Evolutionary conservation across 352 stramenopile genomes (phyloP).

Genomic region (Phytopythium chamaehyphon): DNA sequence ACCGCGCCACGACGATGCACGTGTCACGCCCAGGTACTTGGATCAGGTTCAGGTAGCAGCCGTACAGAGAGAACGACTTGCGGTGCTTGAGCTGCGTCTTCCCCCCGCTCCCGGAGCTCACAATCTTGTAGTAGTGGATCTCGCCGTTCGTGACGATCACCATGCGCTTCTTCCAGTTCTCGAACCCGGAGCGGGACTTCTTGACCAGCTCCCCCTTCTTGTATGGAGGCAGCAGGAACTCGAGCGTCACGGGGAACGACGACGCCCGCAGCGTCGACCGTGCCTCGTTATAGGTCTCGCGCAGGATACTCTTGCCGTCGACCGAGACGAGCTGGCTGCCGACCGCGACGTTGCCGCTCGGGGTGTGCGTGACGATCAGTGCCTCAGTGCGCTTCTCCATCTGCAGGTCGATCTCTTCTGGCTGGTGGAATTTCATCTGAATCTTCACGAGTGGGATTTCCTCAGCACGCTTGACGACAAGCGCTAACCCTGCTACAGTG

Average conservation of each 20-base stretch:
- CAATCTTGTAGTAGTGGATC: slow-evolving; percentile 83
- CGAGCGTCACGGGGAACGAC: slow-evolving; percentile 56
- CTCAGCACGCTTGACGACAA: slow-evolving; percentile 74
- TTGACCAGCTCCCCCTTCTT: slow-evolving; percentile 81
- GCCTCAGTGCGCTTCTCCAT: slow-evolving; percentile 75
- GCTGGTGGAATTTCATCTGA: slow-evolving; percentile 48
- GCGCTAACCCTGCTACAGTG: slow-evolving; percentile 55
- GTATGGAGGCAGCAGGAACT: slow-evolving; percentile 81
- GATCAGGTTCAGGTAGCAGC: slow-evolving; percentile 82
- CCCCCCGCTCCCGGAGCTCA: slow-evolving; percentile 23
- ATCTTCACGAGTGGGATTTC: slow-evolving; percentile 73
- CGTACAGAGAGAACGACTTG: slow-evolving; percentile 81
- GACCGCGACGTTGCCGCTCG: slow-evolving; percentile 43
- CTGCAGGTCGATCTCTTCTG: slow-evolving; percentile 65
- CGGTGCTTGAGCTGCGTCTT: slow-evolving; percentile 65
- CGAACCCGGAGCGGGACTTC: slow-evolving; percentile 80
- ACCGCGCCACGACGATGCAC: slow-evolving; percentile 82
- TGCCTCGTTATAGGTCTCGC: slow-evolving; percentile 52
- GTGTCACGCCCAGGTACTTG: slow-evolving; percentile 66
- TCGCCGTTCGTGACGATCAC: slow-evolving; percentile 77
- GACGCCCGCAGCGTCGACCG: slow-evolving; percentile 47
- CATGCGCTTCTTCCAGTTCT: slow-evolving; percentile 85
- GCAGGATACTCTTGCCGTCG: slow-evolving; percentile 54
- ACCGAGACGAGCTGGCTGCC: slow-evolving; percentile 76
- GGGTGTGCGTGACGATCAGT: slow-evolving; percentile 57